Conservation (phyloP, 2,329 filamentous ascomycete species). For the Aspergillus hortae region DNA sequence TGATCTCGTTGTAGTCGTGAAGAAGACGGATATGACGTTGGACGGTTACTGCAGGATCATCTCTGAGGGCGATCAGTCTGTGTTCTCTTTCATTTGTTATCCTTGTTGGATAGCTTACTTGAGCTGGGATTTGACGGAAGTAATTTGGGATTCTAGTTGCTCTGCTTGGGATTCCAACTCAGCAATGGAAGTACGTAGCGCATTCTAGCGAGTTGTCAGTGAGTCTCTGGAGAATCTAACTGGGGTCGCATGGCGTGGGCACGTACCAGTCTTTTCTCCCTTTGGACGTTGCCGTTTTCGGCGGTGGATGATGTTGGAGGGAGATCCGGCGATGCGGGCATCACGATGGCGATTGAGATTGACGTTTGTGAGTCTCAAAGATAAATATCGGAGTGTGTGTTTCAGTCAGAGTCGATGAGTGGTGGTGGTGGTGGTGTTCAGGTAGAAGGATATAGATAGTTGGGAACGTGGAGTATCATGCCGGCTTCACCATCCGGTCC, state of each 20-base stretch:
- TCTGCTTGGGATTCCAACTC: constrained; percentile 48
- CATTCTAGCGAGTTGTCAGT: constrained; percentile 13
- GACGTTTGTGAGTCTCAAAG: neutral
- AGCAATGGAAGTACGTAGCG: constrained; percentile 23
- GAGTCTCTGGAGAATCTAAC: constrained; percentile 11
- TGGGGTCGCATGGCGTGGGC: neutral
- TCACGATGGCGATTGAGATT: neutral
- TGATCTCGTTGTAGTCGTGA: constrained; percentile 68
- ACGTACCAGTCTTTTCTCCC: constrained; percentile 25
- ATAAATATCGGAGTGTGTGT: neutral
- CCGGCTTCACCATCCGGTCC: too few relatives aligned
- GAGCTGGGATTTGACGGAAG: constrained; percentile 31
- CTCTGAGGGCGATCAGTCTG: neutral
- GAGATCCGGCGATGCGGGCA: neutral
- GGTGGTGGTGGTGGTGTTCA: neutral
- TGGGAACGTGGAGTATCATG: too few relatives aligned
- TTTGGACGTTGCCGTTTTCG: constrained; percentile 1
- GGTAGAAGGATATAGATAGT: too few relatives aligned
- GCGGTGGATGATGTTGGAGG: neutral
- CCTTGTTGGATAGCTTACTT: constrained; percentile 24
- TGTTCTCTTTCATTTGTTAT: constrained; percentile 9
- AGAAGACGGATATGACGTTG: constrained; percentile 62
- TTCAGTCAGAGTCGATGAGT: neutral
- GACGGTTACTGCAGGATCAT: constrained; percentile 52
- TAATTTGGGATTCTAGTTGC: constrained; percentile 31